Evolutionary conservation across 176 grass and related monocot species (phyloP).

Genomic region (Puccinellia tenuiflora): DNA sequence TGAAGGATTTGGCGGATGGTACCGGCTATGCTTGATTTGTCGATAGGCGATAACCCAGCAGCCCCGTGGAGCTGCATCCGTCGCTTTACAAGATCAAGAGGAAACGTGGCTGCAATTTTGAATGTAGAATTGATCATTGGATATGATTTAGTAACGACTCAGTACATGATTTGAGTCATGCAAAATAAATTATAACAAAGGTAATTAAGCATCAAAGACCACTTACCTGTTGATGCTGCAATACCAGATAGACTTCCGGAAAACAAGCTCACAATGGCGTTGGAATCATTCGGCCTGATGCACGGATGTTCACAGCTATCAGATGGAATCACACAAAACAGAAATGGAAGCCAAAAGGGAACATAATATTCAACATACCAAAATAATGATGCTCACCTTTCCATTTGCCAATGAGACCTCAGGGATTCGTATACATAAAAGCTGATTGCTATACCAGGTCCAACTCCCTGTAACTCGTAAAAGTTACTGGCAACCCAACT

Average conservation of each 20-base stretch:
- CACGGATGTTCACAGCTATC: conserved; percentile 2
- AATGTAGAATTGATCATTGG: background rate
- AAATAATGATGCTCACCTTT: conserved; percentile 55
- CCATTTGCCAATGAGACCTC: conserved; percentile 75
- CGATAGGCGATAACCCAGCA: conserved; percentile 50
- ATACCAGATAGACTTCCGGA: conserved; percentile 91
- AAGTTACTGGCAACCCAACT: conserved; percentile 30
- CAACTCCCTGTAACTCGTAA: conserved; percentile 74
- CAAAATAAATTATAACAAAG: background rate
- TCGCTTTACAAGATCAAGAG: conserved; percentile 82
- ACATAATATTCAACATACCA: conserved; percentile 9
- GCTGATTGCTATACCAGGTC: conserved; percentile 90
- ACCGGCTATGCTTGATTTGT: conserved; percentile 63
- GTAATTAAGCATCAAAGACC: background rate
- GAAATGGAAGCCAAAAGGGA: background rate
- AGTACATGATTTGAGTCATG: background rate
- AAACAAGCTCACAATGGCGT: conserved; percentile 65
- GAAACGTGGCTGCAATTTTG: conserved; percentile 74
- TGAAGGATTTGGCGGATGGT: conserved; percentile 55
- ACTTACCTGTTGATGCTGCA: conserved; percentile 86
- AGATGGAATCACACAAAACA: background rate
- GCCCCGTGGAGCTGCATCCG: conserved; percentile 86
- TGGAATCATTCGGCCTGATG: conserved; percentile 65
- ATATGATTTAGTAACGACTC: background rate
- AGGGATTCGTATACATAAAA: conserved; percentile 94